phyloP scores from a whole-genome alignment of 345 rosid genomes.

The Hevea brasiliensis region DNA sequence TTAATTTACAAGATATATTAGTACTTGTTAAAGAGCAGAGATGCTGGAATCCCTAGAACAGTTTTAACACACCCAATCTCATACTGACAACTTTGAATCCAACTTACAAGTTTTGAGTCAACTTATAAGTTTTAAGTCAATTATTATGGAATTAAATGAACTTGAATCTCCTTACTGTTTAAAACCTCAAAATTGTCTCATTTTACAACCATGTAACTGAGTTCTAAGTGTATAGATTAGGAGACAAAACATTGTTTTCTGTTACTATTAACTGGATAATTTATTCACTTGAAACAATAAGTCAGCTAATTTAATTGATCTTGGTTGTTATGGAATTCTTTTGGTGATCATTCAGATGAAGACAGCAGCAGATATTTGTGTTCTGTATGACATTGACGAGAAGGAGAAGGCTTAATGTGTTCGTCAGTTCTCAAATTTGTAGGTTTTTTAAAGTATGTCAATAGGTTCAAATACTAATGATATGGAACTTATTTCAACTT shows the following conservation, averaged over 20 bases:
- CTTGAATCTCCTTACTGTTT: no score
- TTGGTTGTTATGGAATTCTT: conserved; percentile 13
- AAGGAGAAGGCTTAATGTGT: conserved; percentile 25
- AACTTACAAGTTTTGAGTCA: no score
- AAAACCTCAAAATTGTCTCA: background rate
- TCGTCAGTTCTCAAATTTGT: background rate
- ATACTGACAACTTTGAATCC: background rate
- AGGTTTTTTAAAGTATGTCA: no score
- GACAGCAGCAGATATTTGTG: conserved; percentile 84
- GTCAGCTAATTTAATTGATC: background rate
- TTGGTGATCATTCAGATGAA: conserved; percentile 65
- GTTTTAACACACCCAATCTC: background rate
- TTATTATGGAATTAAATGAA: background rate
- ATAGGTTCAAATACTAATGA: no score
- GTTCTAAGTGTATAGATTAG: background rate
- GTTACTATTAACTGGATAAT: background rate
- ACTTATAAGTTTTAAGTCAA: background rate
- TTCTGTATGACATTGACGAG: no score
- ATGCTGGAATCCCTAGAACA: background rate
- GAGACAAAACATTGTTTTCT: background rate
- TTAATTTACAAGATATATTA: no score
- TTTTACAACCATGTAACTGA: background rate
- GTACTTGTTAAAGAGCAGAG: no score
- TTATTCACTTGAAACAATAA: background rate
- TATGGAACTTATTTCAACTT: no score